Base-by-base conservation (phyloP, 108 stramenopile species). In the Cafeteria roenbergensis region DNA sequence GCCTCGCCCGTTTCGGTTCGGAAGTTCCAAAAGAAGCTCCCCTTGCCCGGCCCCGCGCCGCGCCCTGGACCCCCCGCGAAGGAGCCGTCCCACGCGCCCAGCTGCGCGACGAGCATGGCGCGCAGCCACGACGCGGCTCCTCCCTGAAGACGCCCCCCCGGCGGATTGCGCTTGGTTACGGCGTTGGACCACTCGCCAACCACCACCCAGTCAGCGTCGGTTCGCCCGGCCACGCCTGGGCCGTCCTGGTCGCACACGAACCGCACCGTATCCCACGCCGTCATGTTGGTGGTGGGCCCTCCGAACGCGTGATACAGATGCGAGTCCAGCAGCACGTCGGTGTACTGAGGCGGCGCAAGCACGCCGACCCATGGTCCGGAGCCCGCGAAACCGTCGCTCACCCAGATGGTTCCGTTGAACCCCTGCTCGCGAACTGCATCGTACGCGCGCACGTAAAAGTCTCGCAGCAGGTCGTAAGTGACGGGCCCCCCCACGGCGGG, bases 281-380 rank as follows among this genome's bases (percentile, higher is more conserved):
- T 48, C 42, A 48, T 48, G 42, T 17, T 17, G 42, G 42, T 17
- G 12, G 42, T 48, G 42, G 42, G 42, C 17, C 42, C 42, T 6
- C 42, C 42, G 53, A 54, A 54, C 4, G 25, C 53, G 25, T 54
- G n/a, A 59, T 87, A 87, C 37, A 68, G 71, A 71, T 87, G 86
- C 31, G 64, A 73, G 63, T 87, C 86, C 32, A 87, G 62, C 55
- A 66, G 80, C 1, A 84, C 84, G 64, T 79, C 68, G 32, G 51
- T 34, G 69, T 77, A 65, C 32, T 12, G 22, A 24, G 79, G 75
- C 17, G 54, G 37, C 83, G 81, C 84, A 59, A 66, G 76, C 6
- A 80, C 80, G 65, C 80, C 71, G 59, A 78, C 80, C 76, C 81
- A 30, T 56, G 48, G 84, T 25, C 62, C 28, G 33, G 62, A 36